These are phyloP conservation scores for Hansenula lynferdii DNA, from an alignment of 1,139 yeast species.

Conservation along the genomic window DNA sequence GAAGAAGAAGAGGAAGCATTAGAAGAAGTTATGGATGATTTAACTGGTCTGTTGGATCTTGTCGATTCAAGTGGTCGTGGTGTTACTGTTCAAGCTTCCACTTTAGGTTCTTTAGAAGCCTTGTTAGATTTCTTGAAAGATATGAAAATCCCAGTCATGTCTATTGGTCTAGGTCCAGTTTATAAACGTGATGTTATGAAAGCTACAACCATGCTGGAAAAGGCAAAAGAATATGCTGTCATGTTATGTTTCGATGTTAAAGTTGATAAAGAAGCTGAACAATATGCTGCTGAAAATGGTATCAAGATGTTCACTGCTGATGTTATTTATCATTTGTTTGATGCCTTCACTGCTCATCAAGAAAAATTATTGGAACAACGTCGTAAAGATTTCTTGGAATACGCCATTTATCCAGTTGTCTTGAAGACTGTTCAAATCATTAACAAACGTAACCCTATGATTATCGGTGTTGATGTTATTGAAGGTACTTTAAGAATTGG, in stretches of 20 bases:
- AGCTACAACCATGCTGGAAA: constrained; percentile 94
- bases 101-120: constrained; percentile 97
- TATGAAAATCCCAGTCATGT: constrained; percentile 99
- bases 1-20: constrained; percentile 96
- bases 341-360: constrained; percentile 91
- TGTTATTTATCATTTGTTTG: constrained; percentile 93
- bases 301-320: constrained; percentile 93
- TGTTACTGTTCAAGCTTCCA: constrained; percentile 97
- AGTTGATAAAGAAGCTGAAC: constrained; percentile 97
- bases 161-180: constrained; percentile 97
- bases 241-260: constrained; percentile 98
- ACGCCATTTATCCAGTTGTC: constrained; percentile 94
- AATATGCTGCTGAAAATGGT: constrained; percentile 90
- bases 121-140: constrained; percentile 93
- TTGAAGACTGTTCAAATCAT: constrained; percentile 92
- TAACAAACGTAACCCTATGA: constrained; percentile 99
- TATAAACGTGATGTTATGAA: constrained; percentile 97
- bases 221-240: constrained; percentile 91
- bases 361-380: constrained; percentile 80
- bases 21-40: constrained; percentile 99
- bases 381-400: constrained; percentile 83
- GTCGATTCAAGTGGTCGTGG: constrained; percentile 94
- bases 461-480: constrained; percentile 94
- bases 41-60: constrained; percentile 89
- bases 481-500: constrained; percentile 91